A percentile compares a stretch with the other conserved stretches of the same genome.
Evolutionary conservation across 306 rosid species (phyloP).

Genomic region (Casuarina cunninghamiana): DNA sequence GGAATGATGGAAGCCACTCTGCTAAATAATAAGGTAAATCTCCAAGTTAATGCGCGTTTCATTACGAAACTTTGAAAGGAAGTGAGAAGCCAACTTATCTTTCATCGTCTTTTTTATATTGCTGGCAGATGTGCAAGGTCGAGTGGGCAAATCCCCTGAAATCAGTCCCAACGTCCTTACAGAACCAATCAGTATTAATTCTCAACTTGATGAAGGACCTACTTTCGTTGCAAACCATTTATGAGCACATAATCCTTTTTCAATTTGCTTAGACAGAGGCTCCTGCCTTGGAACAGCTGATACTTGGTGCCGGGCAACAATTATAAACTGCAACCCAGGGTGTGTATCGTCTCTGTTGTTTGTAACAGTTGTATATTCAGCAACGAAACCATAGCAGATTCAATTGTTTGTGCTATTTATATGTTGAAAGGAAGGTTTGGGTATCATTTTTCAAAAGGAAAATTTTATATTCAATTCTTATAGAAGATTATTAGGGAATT

Average conservation of each 20-base stretch:
- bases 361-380: too few relatives aligned
- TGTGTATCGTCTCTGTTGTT: not conserved
- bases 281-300: conserved; percentile 25
- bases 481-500: too few relatives aligned
- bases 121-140: conserved; percentile 73
- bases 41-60: not conserved
- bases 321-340: conserved; percentile 24
- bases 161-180: conserved; percentile 36
- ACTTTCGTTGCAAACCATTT: conserved; percentile 46
- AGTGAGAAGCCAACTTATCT: not conserved
- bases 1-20: conserved; percentile 63
- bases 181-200: conserved; percentile 30
- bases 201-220: conserved; percentile 33
- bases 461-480: too few relatives aligned
- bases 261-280: conserved; percentile 39
- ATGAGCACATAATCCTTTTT: conserved; percentile 50
- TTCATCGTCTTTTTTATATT: not conserved
- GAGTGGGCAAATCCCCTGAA: conserved; percentile 50
- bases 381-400: too few relatives aligned
- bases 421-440: too few relatives aligned
- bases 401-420: too few relatives aligned
- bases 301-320: conserved; percentile 9
- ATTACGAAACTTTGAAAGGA: not conserved
- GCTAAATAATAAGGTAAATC: conserved; percentile 74
- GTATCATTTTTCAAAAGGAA: too few relatives aligned